phyloP scores from a whole-genome alignment of 441 rosid species.

The Rhodomyrtus psidioides region DNA sequence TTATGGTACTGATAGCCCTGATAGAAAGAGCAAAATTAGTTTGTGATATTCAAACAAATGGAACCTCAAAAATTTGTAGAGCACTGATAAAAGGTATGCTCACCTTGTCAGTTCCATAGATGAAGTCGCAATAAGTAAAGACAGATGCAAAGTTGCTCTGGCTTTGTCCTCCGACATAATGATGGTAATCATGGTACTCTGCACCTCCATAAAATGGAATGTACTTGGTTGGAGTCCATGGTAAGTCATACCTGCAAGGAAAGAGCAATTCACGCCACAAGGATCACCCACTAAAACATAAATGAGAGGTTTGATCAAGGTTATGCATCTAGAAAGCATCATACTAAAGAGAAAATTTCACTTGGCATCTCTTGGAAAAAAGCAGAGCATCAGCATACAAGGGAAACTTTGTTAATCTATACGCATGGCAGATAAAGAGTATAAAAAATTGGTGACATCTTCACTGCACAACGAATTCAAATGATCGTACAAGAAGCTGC shows the following conservation, averaged over 20 bases:
- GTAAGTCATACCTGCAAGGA: constrained; percentile 67
- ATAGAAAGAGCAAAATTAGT: constrained; percentile 3
- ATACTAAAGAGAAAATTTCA: not conserved
- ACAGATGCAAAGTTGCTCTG: constrained; percentile 93
- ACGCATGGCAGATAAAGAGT: not conserved
- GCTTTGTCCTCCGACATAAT: constrained; percentile 88
- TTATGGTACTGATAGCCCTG: constrained; percentile 89
- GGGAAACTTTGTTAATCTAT: not conserved
- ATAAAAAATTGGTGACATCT: not conserved
- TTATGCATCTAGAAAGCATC: not conserved
- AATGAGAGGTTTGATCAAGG: not conserved
- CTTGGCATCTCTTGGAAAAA: not conserved
- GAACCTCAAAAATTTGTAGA: not conserved
- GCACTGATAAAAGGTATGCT: not conserved
- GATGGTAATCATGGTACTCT: constrained; percentile 88
- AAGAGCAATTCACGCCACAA: not conserved
- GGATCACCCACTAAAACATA: not conserved
- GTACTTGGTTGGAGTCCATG: constrained; percentile 78
- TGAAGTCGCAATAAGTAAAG: constrained; percentile 83
- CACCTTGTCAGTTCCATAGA: constrained; percentile 92
- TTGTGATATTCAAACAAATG: not conserved
- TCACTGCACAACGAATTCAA: not conserved
- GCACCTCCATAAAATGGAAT: constrained; percentile 94
- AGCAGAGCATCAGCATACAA: not conserved
- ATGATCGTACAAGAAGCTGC: not conserved